Base-by-base conservation (phyloP, 768 basidiomycete species). In the Mycena albidolilacea region DNA sequence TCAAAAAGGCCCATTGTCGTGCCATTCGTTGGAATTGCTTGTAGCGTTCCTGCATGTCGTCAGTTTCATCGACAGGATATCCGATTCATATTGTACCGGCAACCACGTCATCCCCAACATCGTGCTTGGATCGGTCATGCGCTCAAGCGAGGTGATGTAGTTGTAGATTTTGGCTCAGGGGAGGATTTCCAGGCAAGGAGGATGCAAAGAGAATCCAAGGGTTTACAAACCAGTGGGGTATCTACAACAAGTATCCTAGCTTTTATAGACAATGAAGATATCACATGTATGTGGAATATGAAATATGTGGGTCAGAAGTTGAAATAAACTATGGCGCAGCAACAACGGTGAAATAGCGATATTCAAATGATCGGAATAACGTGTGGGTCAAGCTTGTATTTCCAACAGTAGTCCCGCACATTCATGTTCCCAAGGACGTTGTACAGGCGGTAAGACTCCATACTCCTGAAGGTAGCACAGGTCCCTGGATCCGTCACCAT, bases 341-440 rank as follows among this genome's bases (percentile, higher is more conserved):
- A n/a, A n/a, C n/a, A n/a, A n/a, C n/a, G n/a, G n/a, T n/a, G n/a
- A n/a, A n/a, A n/a, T n/a, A n/a, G n/a, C n/a, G n/a, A n/a, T n/a
- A n/a, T n/a, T n/a, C n/a, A n/a, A n/a, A n/a, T n/a, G n/a, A n/a
- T n/a, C n/a, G n/a, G n/a, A n/a, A n/a, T n/a, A n/a, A n/a, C n/a
- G n/a, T n/a, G n/a, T n/a, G n/a, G n/a, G n/a, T n/a, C n/a, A n/a
- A n/a, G n/a, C n/a, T n/a, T n/a, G n/a, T n/a, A n/a, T n/a, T n/a
- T n/a, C n/a, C n/a, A n/a, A n/a, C n/a, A n/a, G n/a, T n/a, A n/a
- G 39, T 73, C 72, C 23, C 15, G 63, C 8, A 64, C 58, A 19
- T 73, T 69, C 4, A 5, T 64, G 37, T 60, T 50, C 46, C 57
- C 77, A 63, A 59, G 70, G 75, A 35, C 79, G 61, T 38, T 77